A percentile compares a stretch with the other conserved stretches of the same genome.
These are phyloP conservation scores for Telopea speciosissima DNA, from an alignment of 177 flowering plant species.

Conservation along the genomic window DNA sequence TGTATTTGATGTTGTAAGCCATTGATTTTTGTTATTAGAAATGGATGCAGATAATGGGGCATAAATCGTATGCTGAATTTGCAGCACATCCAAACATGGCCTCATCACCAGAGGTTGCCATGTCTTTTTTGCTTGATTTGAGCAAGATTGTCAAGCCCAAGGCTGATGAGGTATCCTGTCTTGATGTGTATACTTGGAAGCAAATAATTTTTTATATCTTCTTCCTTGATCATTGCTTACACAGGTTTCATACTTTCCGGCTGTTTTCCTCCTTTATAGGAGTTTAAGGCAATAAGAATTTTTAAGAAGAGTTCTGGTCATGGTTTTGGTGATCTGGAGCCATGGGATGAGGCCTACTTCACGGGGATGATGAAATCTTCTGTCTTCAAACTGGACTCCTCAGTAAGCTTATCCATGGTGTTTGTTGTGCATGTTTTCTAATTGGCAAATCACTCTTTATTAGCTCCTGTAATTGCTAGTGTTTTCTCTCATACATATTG, in stretches of 20 bases:
- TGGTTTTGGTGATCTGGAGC: constrained; percentile 51
- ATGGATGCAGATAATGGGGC: constrained; percentile 70
- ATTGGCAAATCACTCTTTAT: not conserved
- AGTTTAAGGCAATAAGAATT: constrained; percentile 48
- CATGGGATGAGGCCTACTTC: constrained; percentile 95
- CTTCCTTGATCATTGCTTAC: not conserved
- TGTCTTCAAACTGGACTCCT: constrained; percentile 47
- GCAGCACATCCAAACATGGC: constrained; percentile 66
- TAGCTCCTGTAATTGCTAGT: not conserved
- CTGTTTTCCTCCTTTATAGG: constrained; percentile 35
- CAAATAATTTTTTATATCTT: not conserved
- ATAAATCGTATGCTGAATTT: constrained; percentile 77
- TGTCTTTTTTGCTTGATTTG: constrained; percentile 71
- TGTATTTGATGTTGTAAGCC: constrained; percentile 4
- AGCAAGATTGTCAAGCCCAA: constrained; percentile 53
- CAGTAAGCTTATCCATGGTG: constrained; percentile 37
- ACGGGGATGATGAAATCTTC: constrained; percentile 82
- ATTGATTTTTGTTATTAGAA: constrained; percentile 14
- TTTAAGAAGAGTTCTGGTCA: constrained; percentile 56
- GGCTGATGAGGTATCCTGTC: constrained; percentile 72
- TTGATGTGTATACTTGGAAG: not conserved
- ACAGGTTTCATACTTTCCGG: constrained; percentile 9
- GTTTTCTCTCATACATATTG: not conserved
- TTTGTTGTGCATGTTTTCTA: constrained; percentile 3
- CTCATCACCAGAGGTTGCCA: constrained; percentile 75